These are phyloP conservation scores for Funneliformis geosporum DNA, from an alignment of 192 early-diverging fungal species.

Conservation along the genomic window DNA sequence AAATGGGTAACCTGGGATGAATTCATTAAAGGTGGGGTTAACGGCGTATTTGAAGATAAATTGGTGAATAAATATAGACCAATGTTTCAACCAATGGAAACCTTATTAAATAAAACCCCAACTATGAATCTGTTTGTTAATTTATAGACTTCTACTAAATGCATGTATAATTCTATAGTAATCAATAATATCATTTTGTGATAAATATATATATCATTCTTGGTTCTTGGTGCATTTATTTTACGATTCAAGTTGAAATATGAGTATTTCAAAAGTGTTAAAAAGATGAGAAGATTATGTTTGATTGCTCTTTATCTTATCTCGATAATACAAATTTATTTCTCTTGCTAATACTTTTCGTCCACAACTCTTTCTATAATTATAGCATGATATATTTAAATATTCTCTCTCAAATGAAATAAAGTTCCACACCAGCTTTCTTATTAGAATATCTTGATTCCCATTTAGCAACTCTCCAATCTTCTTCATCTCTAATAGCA, in stretches of 20 bases:
- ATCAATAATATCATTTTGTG: too few relatives aligned
- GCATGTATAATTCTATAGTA: too few relatives aligned
- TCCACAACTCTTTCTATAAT: neutral
- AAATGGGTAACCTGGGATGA: constrained; percentile 40
- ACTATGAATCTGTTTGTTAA: neutral
- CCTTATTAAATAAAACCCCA: neutral
- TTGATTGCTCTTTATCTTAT: too few relatives aligned
- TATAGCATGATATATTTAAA: neutral
- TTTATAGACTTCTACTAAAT: too few relatives aligned
- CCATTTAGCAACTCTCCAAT: constrained; percentile 6
- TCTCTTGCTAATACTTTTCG: neutral
- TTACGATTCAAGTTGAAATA: too few relatives aligned
- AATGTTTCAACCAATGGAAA: constrained; percentile 22
- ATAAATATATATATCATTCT: too few relatives aligned
- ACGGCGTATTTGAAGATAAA: neutral
- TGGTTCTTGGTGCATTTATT: too few relatives aligned
- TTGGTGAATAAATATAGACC: constrained; percentile 18
- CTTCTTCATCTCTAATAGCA: constrained; percentile 25
- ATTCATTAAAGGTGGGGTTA: constrained; percentile 12
- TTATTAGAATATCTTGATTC: neutral
- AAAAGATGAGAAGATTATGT: too few relatives aligned
- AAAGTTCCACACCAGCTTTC: neutral
- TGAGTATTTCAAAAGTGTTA: too few relatives aligned
- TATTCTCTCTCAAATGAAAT: neutral
- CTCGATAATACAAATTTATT: too few relatives aligned